Evolutionary conservation across 305 asterid genomes (phyloP).

Genomic region (Rubia peregrina): DNA sequence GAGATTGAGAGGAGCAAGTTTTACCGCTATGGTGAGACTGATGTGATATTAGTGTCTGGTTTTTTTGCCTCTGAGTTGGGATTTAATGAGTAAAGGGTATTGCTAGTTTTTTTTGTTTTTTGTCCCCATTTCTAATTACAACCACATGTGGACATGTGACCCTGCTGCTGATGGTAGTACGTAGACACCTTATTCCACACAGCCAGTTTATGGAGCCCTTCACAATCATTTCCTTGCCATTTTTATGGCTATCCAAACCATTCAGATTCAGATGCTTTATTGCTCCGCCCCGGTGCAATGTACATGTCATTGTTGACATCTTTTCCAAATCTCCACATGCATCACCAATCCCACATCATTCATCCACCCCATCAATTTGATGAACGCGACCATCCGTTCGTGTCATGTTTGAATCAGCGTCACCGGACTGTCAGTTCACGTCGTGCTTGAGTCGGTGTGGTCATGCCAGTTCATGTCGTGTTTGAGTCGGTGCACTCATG

Average conservation of each 20-base stretch:
- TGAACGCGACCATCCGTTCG: neutral
- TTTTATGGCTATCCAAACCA: slow-evolving; percentile 13
- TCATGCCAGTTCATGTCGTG: too few species aligned
- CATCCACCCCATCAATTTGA: too few species aligned
- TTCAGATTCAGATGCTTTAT: slow-evolving; percentile 2
- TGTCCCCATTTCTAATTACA: slow-evolving; percentile 24
- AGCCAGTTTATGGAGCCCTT: slow-evolving; percentile 13
- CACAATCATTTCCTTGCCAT: slow-evolving; percentile 23
- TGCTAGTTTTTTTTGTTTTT: slow-evolving; percentile 8
- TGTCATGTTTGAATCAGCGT: neutral
- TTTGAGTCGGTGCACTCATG: too few species aligned
- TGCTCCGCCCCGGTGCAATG: slow-evolving; percentile 25
- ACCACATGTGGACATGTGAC: slow-evolving; percentile 35
- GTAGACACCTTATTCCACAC: slow-evolving; percentile 12
- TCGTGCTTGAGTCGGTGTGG: too few species aligned
- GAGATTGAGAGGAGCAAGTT: neutral
- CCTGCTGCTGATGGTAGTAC: slow-evolving; percentile 18
- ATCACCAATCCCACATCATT: slow-evolving; percentile 24
- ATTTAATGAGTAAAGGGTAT: slow-evolving; percentile 6
- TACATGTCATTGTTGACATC: neutral
- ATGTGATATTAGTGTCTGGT: neutral
- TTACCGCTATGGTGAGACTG: neutral
- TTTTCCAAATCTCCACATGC: slow-evolving; percentile 3
- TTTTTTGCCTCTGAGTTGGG: neutral
- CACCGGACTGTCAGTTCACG: too few species aligned